Percentiles rank a stretch among this genome's conserved stretches.
Evolutionary conservation across 169 alveolate genomes (phyloP).

Genomic region (Eimeria falciformis): DNA sequence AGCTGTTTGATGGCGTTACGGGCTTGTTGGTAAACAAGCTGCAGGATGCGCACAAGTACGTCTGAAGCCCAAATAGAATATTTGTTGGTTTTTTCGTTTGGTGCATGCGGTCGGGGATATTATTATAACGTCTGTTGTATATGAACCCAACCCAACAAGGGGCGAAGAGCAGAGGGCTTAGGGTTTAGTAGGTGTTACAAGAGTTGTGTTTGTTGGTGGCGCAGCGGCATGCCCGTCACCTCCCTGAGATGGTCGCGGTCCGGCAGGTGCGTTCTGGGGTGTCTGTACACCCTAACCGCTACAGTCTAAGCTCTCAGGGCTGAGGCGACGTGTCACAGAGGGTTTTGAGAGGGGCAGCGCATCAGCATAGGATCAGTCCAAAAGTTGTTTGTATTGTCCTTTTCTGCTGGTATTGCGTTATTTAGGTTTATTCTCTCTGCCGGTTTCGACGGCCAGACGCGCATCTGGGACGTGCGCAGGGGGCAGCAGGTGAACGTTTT

Average conservation of each 20-base stretch:
- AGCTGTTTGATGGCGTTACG: slow-evolving; percentile 34
- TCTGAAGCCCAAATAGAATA: not conserved
- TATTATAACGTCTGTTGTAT: not conserved
- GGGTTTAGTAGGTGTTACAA: not conserved
- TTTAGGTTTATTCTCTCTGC: slow-evolving; percentile 39
- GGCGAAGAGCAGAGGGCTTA: not conserved
- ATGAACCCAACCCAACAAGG: not conserved
- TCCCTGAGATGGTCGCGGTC: slow-evolving; percentile 32
- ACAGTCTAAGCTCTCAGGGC: too few relatives aligned
- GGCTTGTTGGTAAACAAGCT: slow-evolving; percentile 1
- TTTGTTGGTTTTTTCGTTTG: not conserved
- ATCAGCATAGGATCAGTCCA: too few relatives aligned
- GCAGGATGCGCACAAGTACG: slow-evolving; percentile 51
- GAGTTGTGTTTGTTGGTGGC: not conserved
- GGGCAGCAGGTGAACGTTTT: slow-evolving; percentile 67
- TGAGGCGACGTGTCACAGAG: too few relatives aligned
- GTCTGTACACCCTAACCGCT: not conserved
- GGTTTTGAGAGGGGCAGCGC: too few relatives aligned
- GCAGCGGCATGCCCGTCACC: slow-evolving; percentile 69
- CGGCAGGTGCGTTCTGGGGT: slow-evolving; percentile 25
- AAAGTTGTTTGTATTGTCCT: too few relatives aligned
- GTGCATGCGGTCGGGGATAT: not conserved
- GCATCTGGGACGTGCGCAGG: slow-evolving; percentile 60
- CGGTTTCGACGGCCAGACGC: slow-evolving; percentile 67
- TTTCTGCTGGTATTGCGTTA: not conserved